Percentiles rank a stretch among this genome's conserved stretches.
Conservation (phyloP, 2,329 filamentous ascomycete species). For the Xylaria sp. region DNA sequence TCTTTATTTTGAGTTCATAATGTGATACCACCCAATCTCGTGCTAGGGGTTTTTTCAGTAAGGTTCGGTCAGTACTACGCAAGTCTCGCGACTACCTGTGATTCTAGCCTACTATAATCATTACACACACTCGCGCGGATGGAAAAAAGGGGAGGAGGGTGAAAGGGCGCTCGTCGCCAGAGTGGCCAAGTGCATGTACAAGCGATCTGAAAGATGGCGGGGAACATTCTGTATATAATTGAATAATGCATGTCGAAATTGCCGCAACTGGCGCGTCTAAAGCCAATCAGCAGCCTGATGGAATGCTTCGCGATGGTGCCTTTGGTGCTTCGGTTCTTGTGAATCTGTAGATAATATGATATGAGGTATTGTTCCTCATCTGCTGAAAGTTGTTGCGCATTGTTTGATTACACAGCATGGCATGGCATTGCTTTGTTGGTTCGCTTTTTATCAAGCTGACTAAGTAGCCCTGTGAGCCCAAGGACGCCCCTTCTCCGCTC, state of each 20-base stretch:
- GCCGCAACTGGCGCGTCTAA: conserved; percentile 16
- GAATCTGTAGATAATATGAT: not conserved
- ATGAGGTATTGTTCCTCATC: too few species aligned
- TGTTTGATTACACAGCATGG: too few species aligned
- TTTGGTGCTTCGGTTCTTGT: not conserved
- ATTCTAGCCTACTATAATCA: conserved; percentile 16
- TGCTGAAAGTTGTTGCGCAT: too few species aligned
- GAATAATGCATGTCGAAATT: conserved; percentile 32
- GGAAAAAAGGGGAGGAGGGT: not conserved
- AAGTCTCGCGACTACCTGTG: conserved; percentile 28
- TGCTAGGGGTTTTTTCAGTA: conserved; percentile 19
- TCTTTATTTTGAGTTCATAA: conserved; percentile 17
- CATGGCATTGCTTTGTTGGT: too few species aligned
- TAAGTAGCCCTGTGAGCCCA: too few species aligned
- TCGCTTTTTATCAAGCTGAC: too few species aligned
- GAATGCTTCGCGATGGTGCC: not conserved
- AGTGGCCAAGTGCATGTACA: conserved; percentile 24
- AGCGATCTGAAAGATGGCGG: conserved; percentile 19
- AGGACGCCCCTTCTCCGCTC: too few species aligned
- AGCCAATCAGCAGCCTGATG: not conserved
- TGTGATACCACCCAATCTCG: conserved; percentile 32
- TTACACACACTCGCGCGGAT: not conserved
- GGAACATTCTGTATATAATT: conserved; percentile 37
- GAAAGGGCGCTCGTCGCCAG: not conserved
- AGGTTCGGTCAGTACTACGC: conserved; percentile 19